Evolutionary conservation across 768 basidiomycete genomes (phyloP).

Genomic region (Neoboletus brunneissimus): DNA sequence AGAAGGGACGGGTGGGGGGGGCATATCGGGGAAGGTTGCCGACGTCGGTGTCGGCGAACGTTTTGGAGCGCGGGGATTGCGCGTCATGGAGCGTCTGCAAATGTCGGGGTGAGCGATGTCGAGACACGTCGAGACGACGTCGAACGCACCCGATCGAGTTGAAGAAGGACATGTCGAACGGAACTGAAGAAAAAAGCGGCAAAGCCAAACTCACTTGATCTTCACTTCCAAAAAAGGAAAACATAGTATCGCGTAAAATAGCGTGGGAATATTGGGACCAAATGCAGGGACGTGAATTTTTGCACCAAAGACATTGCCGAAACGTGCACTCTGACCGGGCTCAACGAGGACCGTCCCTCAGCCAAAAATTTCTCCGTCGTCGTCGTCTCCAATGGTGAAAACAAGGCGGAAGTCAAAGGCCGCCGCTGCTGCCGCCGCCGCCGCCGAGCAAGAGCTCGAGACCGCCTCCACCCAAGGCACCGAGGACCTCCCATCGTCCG

Average conservation of each 20-base stretch:
- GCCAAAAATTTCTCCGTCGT: not conserved
- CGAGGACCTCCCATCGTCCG: slow-evolving; percentile 34
- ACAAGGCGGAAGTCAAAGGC: slow-evolving; percentile 66
- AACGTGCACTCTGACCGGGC: slow-evolving; percentile 12
- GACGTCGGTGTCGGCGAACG: slow-evolving; percentile 76
- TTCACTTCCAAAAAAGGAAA: slow-evolving; percentile 2
- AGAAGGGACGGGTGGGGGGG: slow-evolving; percentile 39
- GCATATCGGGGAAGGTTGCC: slow-evolving; percentile 49
- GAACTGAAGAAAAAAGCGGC: too few species aligned
- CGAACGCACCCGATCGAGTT: slow-evolving; percentile 69
- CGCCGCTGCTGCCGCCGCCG: slow-evolving; percentile 37
- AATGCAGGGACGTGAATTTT: not conserved
- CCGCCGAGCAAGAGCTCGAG: slow-evolving; percentile 33
- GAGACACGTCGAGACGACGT: not conserved
- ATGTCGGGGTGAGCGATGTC: slow-evolving; percentile 3
- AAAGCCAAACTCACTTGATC: not conserved
- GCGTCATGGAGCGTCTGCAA: slow-evolving; percentile 69
- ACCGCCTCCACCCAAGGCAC: slow-evolving; percentile 32
- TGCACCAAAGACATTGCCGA: slow-evolving; percentile 10
- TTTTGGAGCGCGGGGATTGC: slow-evolving; percentile 65
- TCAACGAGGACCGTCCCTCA: not conserved
- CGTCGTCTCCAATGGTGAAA: slow-evolving; percentile 34
- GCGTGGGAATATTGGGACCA: slow-evolving; percentile 16
- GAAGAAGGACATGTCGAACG: slow-evolving; percentile 70
- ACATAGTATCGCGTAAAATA: slow-evolving; percentile 3